Evolutionary conservation across 208 protist species (phyloP).

Genomic region (Herpetomonas tarakana): DNA sequence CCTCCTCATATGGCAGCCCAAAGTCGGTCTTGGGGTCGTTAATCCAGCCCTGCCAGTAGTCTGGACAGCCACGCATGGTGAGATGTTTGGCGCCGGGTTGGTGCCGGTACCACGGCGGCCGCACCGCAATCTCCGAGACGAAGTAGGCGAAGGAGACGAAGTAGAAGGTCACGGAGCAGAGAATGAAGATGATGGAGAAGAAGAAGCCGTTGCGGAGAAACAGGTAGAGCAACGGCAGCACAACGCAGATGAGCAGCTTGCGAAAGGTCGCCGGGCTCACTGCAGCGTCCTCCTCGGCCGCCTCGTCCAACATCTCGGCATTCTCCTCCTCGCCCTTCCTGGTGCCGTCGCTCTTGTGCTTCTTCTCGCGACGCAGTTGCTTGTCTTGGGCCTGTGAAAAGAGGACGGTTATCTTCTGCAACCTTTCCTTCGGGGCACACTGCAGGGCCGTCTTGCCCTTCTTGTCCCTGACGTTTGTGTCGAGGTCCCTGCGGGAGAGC

Average conservation of each 20-base stretch:
- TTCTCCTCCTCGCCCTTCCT: constrained; percentile 41
- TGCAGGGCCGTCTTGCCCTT: constrained; percentile 54
- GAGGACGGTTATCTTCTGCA: constrained; percentile 46
- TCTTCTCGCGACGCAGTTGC: constrained; percentile 28
- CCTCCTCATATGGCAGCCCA: constrained; percentile 74
- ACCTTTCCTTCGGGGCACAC: constrained; percentile 27
- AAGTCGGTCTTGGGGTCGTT: constrained; percentile 84
- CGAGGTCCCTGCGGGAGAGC: constrained; percentile 37
- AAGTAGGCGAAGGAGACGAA: constrained; percentile 81
- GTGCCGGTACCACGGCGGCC: constrained; percentile 90
- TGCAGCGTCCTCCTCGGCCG: constrained; percentile 55
- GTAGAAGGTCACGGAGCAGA: constrained; percentile 65
- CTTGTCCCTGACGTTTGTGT: constrained; percentile 44
- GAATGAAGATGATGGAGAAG: constrained; percentile 70
- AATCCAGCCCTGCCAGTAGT: constrained; percentile 89
- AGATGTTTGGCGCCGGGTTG: constrained; percentile 51
- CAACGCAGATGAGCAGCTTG: constrained; percentile 54
- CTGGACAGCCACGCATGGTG: constrained; percentile 58
- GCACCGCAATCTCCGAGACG: constrained; percentile 84
- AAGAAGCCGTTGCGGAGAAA: constrained; percentile 76
- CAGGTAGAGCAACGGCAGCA: constrained; percentile 69
- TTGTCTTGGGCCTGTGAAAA: constrained; percentile 46
- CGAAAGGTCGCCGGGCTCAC: constrained; percentile 75
- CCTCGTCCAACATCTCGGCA: constrained; percentile 42
- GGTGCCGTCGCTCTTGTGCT: constrained; percentile 11